Evolutionary conservation across 768 basidiomycete genomes (phyloP), one percentile per base, ranked within the genome.

Genomic region (Termitomyces sp.): DNA sequence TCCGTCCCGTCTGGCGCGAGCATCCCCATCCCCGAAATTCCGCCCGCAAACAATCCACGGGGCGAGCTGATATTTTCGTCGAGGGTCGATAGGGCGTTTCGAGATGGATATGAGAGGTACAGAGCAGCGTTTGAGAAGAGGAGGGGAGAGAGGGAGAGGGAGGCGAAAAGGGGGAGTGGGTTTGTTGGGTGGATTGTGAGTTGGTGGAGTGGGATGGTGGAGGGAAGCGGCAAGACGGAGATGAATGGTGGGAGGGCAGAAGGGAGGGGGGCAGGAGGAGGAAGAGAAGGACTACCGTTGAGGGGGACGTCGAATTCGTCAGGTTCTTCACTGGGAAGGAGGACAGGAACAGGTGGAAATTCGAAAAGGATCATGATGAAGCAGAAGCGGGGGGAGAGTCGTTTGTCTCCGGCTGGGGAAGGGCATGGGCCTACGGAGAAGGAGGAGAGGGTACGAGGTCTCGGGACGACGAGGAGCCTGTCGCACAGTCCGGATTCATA

Each of bases 21-120:
- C 28, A 44, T 53, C 21, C 52, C 54, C 6, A 55, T 55, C 21
- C 54, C 43, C 23, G n/a, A 39, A 7, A 55, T 55, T 5, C 54
- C 54, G 0, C 54, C 54, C 8, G 25, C 54, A 1, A 27, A 3
- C 28, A 97, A 94, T 69, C 94, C 96, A 3, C 87, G 95, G 14
- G 96, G 97, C 49, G 97, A 99, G 67, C 84, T 99, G 57, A 97
- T 98, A 54, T 97, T 99, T 72, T 94, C 91, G 3, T 91, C 88
- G 11, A 85, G 91, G 45, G 88, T 99, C 19, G 88, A 91, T 58
- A 79, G 80, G 51, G 65, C 70, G 19, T 98, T 98, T 70, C 78
- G 90, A 23, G 97, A 98, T 54, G 81, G 88, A 0, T 99, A 99
- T 72, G 95, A 98, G 69, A 82, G 92, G 16, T 94, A 98, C 71